A percentile compares a stretch with the other conserved stretches of the same genome.
Conservation (phyloP, 129 eudicot species). For the Flaveria bidentis region DNA sequence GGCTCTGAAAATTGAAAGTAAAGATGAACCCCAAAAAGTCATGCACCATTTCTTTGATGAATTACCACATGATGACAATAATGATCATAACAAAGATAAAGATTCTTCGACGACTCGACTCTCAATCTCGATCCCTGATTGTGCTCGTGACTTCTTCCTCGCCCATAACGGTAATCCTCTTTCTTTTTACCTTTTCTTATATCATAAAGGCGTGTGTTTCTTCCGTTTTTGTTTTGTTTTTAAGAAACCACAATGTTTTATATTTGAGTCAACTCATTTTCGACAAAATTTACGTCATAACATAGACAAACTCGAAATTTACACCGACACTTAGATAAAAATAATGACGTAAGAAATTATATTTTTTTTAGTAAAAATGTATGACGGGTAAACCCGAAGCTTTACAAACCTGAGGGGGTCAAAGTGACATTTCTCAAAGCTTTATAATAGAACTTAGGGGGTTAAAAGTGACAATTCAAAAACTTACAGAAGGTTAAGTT, state of each 20-base stretch:
- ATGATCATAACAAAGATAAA: constrained; percentile 29
- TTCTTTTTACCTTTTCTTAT: not conserved
- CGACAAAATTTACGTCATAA: too few species aligned
- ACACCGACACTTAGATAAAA: too few species aligned
- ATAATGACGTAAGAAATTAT: too few species aligned
- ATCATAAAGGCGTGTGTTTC: not conserved
- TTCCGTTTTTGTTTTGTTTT: not conserved
- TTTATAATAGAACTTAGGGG: too few species aligned
- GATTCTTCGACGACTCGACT: constrained; percentile 70
- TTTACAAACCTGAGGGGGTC: too few species aligned
- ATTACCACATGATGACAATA: constrained; percentile 49
- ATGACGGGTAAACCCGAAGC: too few species aligned
- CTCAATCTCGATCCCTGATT: constrained; percentile 70
- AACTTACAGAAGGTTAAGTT: too few species aligned
- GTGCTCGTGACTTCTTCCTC: constrained; percentile 72
- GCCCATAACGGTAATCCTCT: constrained; percentile 44
- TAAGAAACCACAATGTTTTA: not conserved
- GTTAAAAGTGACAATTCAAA: too few species aligned
- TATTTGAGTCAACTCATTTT: too few species aligned
- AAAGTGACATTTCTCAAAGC: too few species aligned
- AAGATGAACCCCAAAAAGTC: constrained; percentile 62
- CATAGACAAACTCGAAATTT: too few species aligned
- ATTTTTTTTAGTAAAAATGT: too few species aligned
- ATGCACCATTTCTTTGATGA: constrained; percentile 98
- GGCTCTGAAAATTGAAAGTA: constrained; percentile 33